Conservation (phyloP, 202 grass and related monocot species). For the Setaria italica region DNA sequence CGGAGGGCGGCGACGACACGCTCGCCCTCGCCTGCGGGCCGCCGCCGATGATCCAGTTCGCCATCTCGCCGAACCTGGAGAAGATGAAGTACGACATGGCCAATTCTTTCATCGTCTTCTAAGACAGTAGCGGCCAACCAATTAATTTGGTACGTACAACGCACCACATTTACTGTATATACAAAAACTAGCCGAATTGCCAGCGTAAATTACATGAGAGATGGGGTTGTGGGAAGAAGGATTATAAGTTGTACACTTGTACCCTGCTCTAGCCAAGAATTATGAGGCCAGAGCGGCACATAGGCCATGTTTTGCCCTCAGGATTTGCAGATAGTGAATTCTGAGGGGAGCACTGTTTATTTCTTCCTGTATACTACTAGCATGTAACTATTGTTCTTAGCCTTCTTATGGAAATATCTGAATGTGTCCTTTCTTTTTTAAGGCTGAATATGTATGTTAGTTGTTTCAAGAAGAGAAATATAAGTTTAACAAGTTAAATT, state of each 20-base stretch:
- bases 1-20: slow-evolving; percentile 60
- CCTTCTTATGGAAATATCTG: not conserved
- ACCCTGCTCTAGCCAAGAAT: slow-evolving; percentile 31
- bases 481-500: not conserved
- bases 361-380: slow-evolving; percentile 40
- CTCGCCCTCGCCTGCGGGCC: slow-evolving; percentile 85
- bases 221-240: not conserved
- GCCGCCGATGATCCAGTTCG: slow-evolving; percentile 91
- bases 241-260: slow-evolving; percentile 1
- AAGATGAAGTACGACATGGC: slow-evolving; percentile 85
- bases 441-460: not conserved
- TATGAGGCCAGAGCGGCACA: slow-evolving; percentile 11
- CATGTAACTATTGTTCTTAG: slow-evolving; percentile 36
- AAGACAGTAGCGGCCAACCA: slow-evolving; percentile 4
- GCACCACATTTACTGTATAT: slow-evolving; percentile 20
- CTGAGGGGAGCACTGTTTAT: slow-evolving; percentile 2
- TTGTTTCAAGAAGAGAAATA: slow-evolving; percentile 12
- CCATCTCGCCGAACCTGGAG: slow-evolving; percentile 79
- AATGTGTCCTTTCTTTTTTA: not conserved
- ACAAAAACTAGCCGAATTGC: slow-evolving; percentile 41
- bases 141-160: not conserved
- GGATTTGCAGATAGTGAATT: slow-evolving; percentile 2
- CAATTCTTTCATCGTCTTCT: slow-evolving; percentile 69
- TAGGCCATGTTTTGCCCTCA: slow-evolving; percentile 29
- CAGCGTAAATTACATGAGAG: slow-evolving; percentile 21